Evolutionary conservation across 2,329 filamentous ascomycete genomes (phyloP).

Genomic region (Aureobasidium pullulans): DNA sequence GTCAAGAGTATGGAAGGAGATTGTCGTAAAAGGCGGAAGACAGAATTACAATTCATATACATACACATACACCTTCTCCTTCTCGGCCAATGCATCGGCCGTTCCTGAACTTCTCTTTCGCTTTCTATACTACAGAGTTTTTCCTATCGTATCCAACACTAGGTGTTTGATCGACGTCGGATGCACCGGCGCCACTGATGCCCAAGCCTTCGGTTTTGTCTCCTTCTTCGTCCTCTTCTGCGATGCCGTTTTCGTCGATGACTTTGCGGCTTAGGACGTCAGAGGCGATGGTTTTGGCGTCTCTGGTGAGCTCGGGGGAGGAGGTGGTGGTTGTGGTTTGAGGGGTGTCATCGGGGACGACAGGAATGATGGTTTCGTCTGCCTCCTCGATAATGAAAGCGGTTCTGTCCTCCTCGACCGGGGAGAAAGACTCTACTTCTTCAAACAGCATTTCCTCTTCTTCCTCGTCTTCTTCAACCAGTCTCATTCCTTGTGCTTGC

Average conservation of each 20-base stretch:
- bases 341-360: not conserved
- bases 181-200: not conserved
- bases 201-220: not conserved
- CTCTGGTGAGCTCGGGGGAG: not conserved
- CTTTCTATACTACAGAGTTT: not conserved
- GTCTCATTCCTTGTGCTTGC: not conserved
- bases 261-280: not conserved
- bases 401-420: constrained; percentile 31
- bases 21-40: too few species aligned
- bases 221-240: not conserved
- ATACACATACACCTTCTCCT: not conserved
- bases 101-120: too few species aligned
- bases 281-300: not conserved
- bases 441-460: constrained; percentile 32
- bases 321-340: not conserved
- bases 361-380: not conserved
- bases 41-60: too few species aligned
- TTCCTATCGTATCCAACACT: not conserved
- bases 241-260: not conserved
- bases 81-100: not conserved
- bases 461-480: constrained; percentile 18
- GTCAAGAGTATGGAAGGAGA: too few species aligned
- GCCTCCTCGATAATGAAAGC: constrained; percentile 3
- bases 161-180: not conserved
- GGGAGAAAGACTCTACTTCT: constrained; percentile 54